Percentiles rank a stretch among this genome's conserved stretches.
These are phyloP conservation scores for Phytophthora pinifolia DNA, from an alignment of 352 stramenopile species.

Conservation along the genomic window DNA sequence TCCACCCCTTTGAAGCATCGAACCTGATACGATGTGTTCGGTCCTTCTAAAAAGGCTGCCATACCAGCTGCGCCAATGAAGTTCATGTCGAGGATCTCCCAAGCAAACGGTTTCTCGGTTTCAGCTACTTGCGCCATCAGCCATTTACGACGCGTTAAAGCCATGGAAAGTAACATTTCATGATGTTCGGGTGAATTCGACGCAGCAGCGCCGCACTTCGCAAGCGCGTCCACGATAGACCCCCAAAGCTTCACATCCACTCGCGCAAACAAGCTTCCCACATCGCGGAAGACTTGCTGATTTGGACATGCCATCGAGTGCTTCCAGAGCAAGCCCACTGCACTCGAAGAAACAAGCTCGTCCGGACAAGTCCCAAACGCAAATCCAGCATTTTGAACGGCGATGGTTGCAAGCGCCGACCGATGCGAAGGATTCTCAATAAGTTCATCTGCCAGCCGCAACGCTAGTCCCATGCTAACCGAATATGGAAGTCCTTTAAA, in stretches of 20 bases:
- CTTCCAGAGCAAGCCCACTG: slow-evolving; percentile 2
- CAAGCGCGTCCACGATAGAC: slow-evolving; percentile 5
- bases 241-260: slow-evolving; percentile 7
- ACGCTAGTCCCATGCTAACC: background rate
- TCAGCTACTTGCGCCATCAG: slow-evolving; percentile 15
- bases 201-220: background rate
- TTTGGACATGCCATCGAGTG: background rate
- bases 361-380: slow-evolving; percentile 2
- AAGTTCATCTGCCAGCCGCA: slow-evolving; percentile 1
- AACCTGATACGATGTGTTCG: background rate
- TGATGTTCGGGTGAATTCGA: slow-evolving; percentile 5
- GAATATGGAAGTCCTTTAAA: slow-evolving; percentile 1
- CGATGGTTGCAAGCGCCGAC: background rate
- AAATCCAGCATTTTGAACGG: slow-evolving; percentile 7
- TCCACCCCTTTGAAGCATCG: slow-evolving; percentile 4
- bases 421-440: background rate
- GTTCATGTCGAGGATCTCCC: slow-evolving; percentile 11
- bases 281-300: background rate
- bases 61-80: slow-evolving; percentile 2
- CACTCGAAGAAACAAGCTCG: background rate
- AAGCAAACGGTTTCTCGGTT: slow-evolving; percentile 15
- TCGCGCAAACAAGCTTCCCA: slow-evolving; percentile 7
- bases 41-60: slow-evolving; percentile 6
- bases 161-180: background rate
- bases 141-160: slow-evolving; percentile 15